Base-by-base conservation (phyloP, 371 early-diverging fungal genomes). In the Rhizopus delemar region DNA sequence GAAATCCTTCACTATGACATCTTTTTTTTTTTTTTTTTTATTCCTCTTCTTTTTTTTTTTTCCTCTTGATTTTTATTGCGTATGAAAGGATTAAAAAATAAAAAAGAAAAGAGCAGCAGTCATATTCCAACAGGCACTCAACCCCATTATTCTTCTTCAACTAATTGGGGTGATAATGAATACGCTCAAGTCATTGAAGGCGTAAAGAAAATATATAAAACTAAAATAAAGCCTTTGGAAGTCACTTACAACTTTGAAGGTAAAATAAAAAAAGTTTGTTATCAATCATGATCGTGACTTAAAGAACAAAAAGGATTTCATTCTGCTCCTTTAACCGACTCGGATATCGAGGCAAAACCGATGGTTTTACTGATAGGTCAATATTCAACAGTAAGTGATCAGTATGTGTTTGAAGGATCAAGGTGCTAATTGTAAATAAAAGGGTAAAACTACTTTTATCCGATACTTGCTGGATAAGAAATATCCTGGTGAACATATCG, bases 401-500 rank as follows among this genome's bases (percentile, higher is more conserved):
- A 22, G 22, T 2, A 0, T 22, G 22, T 22, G 22, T 22, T 22
- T 22, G 22, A 22, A 2, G n/a, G n/a, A n/a, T n/a, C 2, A 22
- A 22, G 22, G 2, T 2, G 0, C 22, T 22, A 22, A 22, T 22
- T 22, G 22, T 22, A 22, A 22, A 22, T 22, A 22, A 22, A 22
- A 81, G 84, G 92, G 92, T 56, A 93, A 93, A 70, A 90, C 91
- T 3, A 90, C 92, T 0, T 92, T 93, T 67, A 89, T 94, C 56
- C 86, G 91, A 54, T 86, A 91, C 66, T 70, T 94, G n/a, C 77
- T 93, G 36, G 93, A 88, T 51, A 83, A 84, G 51, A 77, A 85
- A 11, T 94, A 93, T 65, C 93, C 92, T 6, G 94, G 93, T 31
- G 79, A 86, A 29, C 91, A 92, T 61, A 89, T 93, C 59, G 94